Percentiles rank a stretch among this genome's conserved stretches.
Conservation (phyloP, 495 filamentous ascomycete species). For the Xeromyces bisporus region DNA sequence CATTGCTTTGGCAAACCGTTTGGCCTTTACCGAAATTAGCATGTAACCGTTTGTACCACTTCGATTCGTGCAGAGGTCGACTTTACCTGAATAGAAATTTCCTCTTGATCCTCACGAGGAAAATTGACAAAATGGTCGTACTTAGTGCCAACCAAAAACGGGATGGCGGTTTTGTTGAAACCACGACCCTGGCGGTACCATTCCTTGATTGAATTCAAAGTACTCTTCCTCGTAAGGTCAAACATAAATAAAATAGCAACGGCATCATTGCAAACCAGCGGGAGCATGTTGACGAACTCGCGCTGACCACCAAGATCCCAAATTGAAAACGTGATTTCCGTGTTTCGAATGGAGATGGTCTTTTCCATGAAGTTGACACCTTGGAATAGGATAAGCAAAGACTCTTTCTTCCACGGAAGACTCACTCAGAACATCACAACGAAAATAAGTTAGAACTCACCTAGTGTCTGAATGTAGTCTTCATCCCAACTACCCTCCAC, state of each 20-base stretch:
- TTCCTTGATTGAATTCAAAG: constrained; percentile 95
- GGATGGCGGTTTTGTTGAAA: constrained; percentile 98
- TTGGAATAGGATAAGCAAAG: constrained; percentile 8
- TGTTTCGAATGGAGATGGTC: constrained; percentile 96
- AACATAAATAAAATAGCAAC: constrained; percentile 99
- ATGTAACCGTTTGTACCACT: background rate
- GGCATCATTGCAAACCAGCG: constrained; percentile 94
- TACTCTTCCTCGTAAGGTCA: constrained; percentile 93
- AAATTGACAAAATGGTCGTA: constrained; percentile 99
- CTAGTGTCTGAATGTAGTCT: constrained; percentile 96
- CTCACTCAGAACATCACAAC: background rate
- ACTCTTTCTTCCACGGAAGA: background rate
- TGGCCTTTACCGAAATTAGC: constrained; percentile 40
- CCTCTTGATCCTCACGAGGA: constrained; percentile 89
- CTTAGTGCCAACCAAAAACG: constrained; percentile 90
- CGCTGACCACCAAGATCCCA: constrained; percentile 97
- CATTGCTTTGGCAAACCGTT: constrained; percentile 95
- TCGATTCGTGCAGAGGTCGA: background rate
- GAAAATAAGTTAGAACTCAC: constrained; percentile 27
- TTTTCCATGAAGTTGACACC: constrained; percentile 99
- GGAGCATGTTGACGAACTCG: constrained; percentile 98
- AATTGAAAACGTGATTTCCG: constrained; percentile 98
- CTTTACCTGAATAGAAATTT: constrained; percentile 82
- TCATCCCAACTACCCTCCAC: constrained; percentile 99
- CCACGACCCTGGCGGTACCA: constrained; percentile 97